Conservation (phyloP, 768 basidiomycete genomes). For the Tricholoma terreum region DNA sequence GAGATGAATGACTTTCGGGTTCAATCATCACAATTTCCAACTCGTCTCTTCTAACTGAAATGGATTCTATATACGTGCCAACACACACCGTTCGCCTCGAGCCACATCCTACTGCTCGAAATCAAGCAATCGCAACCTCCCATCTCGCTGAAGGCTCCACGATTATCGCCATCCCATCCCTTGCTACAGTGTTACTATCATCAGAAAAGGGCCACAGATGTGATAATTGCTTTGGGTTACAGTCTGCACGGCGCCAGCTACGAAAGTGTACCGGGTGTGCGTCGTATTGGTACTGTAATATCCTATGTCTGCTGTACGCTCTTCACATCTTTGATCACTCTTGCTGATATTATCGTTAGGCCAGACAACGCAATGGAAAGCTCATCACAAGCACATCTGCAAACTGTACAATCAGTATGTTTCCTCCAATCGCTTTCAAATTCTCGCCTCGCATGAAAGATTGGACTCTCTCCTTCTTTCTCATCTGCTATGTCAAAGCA, state of each 20-base stretch:
- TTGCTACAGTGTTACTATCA: slow-evolving; percentile 49
- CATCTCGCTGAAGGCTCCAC: slow-evolving; percentile 42
- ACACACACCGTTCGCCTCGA: slow-evolving; percentile 30
- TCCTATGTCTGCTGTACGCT: slow-evolving; percentile 46
- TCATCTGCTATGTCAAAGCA: slow-evolving; percentile 50
- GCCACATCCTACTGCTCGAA: slow-evolving; percentile 46
- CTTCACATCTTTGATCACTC: neutral
- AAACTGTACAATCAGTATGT: slow-evolving; percentile 47
- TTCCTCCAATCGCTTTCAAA: slow-evolving; percentile 44
- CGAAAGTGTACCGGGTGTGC: slow-evolving; percentile 64
- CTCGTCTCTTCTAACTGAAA: too few relatives aligned
- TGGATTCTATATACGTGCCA: neutral
- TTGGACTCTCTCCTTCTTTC: slow-evolving; percentile 64
- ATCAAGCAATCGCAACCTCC: slow-evolving; percentile 44
- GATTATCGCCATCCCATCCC: slow-evolving; percentile 43
- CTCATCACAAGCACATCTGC: slow-evolving; percentile 69
- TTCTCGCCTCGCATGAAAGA: slow-evolving; percentile 50
- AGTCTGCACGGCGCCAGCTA: slow-evolving; percentile 31
- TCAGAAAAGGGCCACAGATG: slow-evolving; percentile 63
- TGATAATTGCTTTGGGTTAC: slow-evolving; percentile 53
- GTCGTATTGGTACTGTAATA: slow-evolving; percentile 71
- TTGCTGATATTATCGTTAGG: slow-evolving; percentile 37
- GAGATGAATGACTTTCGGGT: too few relatives aligned
- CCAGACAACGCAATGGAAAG: slow-evolving; percentile 65
- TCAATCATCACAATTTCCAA: too few relatives aligned